Percentiles rank a stretch among this genome's conserved stretches.
These are phyloP conservation scores for Vinca major DNA, from an alignment of 305 asterid genomes.

Conservation along the genomic window DNA sequence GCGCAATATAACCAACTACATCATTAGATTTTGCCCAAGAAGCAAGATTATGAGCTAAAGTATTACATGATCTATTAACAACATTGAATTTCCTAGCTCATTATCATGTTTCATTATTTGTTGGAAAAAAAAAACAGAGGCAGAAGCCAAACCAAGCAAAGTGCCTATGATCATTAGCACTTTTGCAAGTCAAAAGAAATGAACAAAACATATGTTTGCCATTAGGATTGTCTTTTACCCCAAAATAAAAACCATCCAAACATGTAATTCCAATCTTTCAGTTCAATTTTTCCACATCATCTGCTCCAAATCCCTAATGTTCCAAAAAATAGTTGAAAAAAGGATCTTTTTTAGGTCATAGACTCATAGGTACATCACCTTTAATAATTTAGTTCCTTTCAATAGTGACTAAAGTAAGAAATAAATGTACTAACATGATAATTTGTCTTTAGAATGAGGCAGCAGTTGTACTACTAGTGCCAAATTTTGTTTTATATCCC, in stretches of 20 bases:
- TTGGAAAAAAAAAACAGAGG: background rate
- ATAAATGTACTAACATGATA: background rate
- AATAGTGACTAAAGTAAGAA: background rate
- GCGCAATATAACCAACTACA: no score
- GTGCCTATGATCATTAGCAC: background rate
- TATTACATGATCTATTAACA: no score
- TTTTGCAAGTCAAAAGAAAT: constrained; percentile 1
- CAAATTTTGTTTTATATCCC: background rate
- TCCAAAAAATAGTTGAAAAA: background rate
- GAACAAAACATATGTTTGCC: background rate
- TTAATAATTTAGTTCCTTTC: background rate
- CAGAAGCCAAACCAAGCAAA: constrained; percentile 5
- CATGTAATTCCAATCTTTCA: background rate
- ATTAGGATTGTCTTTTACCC: constrained; percentile 2
- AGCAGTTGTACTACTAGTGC: no score
- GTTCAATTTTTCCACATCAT: background rate
- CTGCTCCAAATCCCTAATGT: background rate
- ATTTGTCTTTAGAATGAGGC: no score
- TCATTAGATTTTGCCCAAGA: no score
- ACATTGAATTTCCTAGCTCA: no score
- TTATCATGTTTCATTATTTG: background rate
- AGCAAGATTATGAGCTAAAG: no score
- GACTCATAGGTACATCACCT: background rate
- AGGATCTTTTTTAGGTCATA: background rate
- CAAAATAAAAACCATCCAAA: background rate